Conservation (phyloP, 139 green algal genomes). For the Gonium pectorale region DNA sequence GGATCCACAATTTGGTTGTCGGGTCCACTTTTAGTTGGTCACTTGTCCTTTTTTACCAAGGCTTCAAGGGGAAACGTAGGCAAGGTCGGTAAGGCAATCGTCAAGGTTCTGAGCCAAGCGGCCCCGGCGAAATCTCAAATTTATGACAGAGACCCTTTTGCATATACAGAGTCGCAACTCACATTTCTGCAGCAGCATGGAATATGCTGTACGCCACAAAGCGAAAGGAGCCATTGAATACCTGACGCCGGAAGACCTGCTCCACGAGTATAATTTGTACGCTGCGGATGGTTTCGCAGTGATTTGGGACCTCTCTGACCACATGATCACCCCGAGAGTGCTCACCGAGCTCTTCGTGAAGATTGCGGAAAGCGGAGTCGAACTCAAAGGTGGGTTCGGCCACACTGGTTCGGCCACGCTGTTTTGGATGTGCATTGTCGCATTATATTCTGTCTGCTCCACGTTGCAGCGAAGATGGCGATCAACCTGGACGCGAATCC, state of each 20-base stretch:
- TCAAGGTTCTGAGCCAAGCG: no score
- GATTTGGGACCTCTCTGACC: conserved; percentile 14
- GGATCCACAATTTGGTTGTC: no score
- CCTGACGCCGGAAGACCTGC: conserved; percentile 13
- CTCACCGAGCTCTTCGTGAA: conserved; percentile 14
- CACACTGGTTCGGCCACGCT: no score
- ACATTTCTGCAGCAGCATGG: conserved; percentile 4
- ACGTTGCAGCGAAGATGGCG: conserved; percentile 12
- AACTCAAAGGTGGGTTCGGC: conserved; percentile 12
- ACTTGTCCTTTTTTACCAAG: no score
- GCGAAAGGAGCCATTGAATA: conserved; percentile 2
- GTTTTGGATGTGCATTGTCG: conserved; percentile 10
- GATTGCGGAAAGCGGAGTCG: neutral
- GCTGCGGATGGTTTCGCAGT: no score
- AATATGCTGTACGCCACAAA: conserved; percentile 3
- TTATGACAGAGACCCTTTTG: neutral
- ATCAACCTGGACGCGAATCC: conserved; percentile 26
- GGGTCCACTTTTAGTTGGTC: no score
- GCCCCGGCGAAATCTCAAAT: no score
- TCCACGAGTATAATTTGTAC: neutral
- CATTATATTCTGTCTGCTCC: neutral
- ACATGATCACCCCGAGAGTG: neutral
- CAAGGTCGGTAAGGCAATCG: no score
- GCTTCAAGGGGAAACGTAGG: no score
- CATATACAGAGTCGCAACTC: conserved; percentile 2